Percentiles rank a stretch among this genome's conserved stretches.
Conservation (phyloP, 2,329 filamentous ascomycete genomes). For the Aureobasidium sp. region DNA sequence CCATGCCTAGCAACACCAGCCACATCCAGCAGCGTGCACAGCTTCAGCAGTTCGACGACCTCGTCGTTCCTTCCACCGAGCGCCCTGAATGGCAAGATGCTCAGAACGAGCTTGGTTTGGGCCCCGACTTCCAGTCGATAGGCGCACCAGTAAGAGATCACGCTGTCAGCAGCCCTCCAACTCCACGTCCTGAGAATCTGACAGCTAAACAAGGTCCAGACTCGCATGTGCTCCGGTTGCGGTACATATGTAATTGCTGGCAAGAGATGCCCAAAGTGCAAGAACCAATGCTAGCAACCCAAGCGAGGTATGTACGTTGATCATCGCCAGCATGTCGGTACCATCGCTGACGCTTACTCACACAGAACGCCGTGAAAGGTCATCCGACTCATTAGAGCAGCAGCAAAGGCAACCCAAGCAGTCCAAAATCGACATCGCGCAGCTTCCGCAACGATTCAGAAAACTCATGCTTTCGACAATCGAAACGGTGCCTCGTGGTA, state of each 20-base stretch:
- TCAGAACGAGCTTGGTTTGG: not conserved
- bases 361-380: conserved; percentile 7
- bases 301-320: not conserved
- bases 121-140: conserved; percentile 12
- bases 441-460: not conserved
- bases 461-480: not conserved
- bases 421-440: not conserved
- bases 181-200: not conserved
- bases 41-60: conserved; percentile 20
- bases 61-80: not conserved
- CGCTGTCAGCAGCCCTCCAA: not conserved
- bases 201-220: conserved; percentile 22
- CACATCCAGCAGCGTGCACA: conserved; percentile 1
- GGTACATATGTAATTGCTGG: conserved; percentile 28
- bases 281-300: not conserved
- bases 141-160: not conserved
- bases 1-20: conserved; percentile 1
- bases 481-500: conserved; percentile 1
- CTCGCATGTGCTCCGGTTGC: conserved; percentile 23
- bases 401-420: not conserved
- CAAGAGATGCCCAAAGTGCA: conserved; percentile 25
- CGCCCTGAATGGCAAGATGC: conserved; percentile 19
- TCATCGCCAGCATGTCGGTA: too few relatives aligned
- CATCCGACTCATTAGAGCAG: not conserved
- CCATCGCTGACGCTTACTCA: not conserved